Evolutionary conservation across 139 green algal genomes (phyloP).

Genomic region (Marvania coccoides): DNA sequence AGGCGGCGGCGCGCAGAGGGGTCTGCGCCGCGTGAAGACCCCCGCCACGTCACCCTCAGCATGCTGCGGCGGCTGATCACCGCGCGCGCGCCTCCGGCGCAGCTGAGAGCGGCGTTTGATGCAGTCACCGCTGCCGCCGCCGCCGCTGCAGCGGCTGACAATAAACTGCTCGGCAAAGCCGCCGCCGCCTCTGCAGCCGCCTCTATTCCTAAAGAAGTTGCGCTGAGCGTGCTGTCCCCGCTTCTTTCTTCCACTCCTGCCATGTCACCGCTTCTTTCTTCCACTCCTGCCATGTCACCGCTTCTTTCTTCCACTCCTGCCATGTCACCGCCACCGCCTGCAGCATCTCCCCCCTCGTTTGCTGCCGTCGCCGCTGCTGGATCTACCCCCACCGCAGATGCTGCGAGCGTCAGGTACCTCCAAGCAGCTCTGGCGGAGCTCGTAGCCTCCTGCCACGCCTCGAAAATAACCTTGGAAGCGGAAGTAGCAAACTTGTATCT

Average conservation of each 20-base stretch:
- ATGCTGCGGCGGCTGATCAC: neutral
- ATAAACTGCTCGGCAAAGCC: neutral
- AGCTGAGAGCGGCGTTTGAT: slow-evolving; percentile 1
- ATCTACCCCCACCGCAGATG: too few species aligned
- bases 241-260: neutral
- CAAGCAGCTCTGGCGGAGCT: slow-evolving; percentile 6
- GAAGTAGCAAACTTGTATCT: neutral
- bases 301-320: neutral
- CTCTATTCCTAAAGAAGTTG: neutral
- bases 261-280: neutral
- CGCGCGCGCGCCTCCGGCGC: neutral
- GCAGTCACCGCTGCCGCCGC: neutral
- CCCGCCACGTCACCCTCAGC: slow-evolving; percentile 3
- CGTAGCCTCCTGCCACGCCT: neutral
- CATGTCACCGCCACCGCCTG: neutral
- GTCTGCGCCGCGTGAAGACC: neutral
- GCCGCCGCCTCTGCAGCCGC: neutral
- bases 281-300: neutral
- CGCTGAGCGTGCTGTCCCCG: neutral
- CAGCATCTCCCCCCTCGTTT: neutral
- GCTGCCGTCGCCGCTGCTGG: too few species aligned
- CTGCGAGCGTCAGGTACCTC: neutral
- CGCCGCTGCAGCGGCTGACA: neutral
- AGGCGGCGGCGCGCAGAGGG: neutral
- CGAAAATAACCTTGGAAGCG: neutral